These are phyloP conservation scores for Rachicladosporium sp. DNA, from an alignment of 2,329 filamentous ascomycete genomes.

Conservation along the genomic window DNA sequence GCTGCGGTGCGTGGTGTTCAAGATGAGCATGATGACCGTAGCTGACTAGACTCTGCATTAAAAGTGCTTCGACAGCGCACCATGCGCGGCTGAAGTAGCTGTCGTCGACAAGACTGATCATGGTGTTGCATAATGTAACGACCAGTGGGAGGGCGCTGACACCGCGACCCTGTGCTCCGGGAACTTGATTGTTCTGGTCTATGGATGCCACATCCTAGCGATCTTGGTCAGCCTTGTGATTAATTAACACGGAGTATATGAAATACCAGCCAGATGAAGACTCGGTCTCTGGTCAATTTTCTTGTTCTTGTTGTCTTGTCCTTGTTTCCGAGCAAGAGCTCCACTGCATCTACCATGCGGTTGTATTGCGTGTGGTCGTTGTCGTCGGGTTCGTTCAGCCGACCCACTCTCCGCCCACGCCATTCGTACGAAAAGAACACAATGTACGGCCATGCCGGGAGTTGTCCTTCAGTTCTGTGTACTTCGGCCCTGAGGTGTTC, in stretches of 20 bases:
- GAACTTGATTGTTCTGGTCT: constrained; percentile 25
- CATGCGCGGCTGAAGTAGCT: constrained; percentile 27
- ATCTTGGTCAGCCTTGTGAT: neutral
- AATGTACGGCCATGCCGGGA: no score
- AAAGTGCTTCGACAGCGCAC: constrained; percentile 27
- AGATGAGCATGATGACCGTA: neutral
- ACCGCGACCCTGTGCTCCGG: constrained; percentile 13
- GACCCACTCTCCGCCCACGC: no score
- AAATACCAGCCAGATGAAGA: constrained; percentile 5
- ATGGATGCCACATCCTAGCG: constrained; percentile 28
- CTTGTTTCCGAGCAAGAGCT: constrained; percentile 1
- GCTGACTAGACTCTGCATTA: constrained; percentile 16
- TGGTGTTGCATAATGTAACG: constrained; percentile 28
- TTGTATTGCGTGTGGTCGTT: constrained; percentile 1
- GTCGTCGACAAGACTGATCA: constrained; percentile 28
- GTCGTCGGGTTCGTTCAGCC: constrained; percentile 1
- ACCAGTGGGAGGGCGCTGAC: constrained; percentile 26
- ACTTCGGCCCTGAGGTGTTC: no score
- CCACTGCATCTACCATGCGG: constrained; percentile 1
- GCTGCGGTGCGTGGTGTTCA: no score
- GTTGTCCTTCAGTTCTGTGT: no score
- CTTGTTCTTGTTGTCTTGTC: neutral
- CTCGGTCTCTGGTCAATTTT: neutral
- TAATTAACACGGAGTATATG: neutral
- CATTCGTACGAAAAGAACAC: no score